These are phyloP conservation scores for Arabis hirsuta DNA, from an alignment of 345 rosid species.

Conservation along the genomic window DNA sequence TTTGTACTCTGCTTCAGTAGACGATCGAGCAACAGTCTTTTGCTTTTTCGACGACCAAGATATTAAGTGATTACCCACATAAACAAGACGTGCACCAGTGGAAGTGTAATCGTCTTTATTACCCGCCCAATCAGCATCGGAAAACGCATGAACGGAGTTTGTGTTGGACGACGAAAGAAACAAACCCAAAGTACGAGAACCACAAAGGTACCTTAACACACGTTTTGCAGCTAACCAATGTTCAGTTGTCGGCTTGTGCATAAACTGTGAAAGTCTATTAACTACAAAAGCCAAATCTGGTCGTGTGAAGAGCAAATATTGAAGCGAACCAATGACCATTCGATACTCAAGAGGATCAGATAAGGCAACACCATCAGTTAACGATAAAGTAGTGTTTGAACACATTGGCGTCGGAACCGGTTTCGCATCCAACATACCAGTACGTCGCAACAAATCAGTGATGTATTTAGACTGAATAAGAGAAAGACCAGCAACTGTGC, in stretches of 20 bases:
- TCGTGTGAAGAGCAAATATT: too few species aligned
- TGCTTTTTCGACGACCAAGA: neutral
- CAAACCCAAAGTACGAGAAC: neutral
- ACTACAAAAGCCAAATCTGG: too few species aligned
- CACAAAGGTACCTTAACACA: neutral
- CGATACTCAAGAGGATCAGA: neutral
- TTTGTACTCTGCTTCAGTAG: neutral
- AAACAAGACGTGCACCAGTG: neutral
- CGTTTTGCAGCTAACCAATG: neutral
- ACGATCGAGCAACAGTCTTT: neutral
- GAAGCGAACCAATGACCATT: neutral
- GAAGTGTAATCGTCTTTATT: neutral
- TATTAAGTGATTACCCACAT: neutral
- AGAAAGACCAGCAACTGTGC: neutral
- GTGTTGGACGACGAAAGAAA: neutral
- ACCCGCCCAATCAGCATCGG: neutral
- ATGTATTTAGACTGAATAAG: neutral
- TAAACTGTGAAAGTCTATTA: too few species aligned
- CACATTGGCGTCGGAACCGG: neutral
- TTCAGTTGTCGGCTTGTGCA: neutral
- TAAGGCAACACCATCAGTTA: too few species aligned
- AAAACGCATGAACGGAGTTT: neutral
- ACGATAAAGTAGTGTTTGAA: neutral
- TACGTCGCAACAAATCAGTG: neutral
- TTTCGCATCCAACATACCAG: neutral